A percentile compares a stretch with the other conserved stretches of the same genome.
Conservation (phyloP, 2,329 filamentous ascomycete genomes). For the Fusarium fracticaudum region DNA sequence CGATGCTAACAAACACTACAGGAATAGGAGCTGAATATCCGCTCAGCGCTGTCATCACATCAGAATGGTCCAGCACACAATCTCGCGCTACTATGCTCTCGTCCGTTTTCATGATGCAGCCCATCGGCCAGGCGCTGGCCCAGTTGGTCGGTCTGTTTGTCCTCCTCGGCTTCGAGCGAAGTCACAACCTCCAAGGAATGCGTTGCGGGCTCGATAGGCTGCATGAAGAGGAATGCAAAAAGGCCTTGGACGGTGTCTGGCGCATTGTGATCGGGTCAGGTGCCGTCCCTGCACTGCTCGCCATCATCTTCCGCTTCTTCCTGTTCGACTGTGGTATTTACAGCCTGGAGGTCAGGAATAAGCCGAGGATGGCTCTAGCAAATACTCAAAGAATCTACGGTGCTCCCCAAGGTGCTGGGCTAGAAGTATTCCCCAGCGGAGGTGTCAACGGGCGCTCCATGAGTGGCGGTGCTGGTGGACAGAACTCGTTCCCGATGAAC, state of each 20-base stretch:
- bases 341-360: conserved; percentile 71
- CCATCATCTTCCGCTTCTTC: conserved; percentile 73
- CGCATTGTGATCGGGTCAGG: conserved; percentile 73
- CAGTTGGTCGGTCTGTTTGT: conserved; percentile 69
- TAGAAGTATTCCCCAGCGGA: conserved; percentile 29
- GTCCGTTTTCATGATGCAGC: conserved; percentile 75
- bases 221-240: conserved; percentile 57
- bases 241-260: conserved; percentile 69
- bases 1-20: conserved; percentile 34
- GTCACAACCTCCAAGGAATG: conserved; percentile 54
- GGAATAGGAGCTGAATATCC: conserved; percentile 76
- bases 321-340: conserved; percentile 74
- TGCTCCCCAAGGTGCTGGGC: conserved; percentile 41
- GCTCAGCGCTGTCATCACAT: conserved; percentile 72
- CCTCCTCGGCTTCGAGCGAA: conserved; percentile 56
- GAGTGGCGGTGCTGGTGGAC: conserved; percentile 20
- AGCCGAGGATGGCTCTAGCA: conserved; percentile 65
- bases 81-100: conserved; percentile 75
- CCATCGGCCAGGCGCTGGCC: conserved; percentile 72
- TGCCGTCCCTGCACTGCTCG: conserved; percentile 69
- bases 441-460: conserved; percentile 19
- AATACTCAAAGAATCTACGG: conserved; percentile 69
- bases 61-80: conserved; percentile 70
- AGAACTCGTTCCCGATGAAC: conserved; percentile 35
- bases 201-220: conserved; percentile 59